Conservation (phyloP, 805 yeast species). For the Yamadazyma nakazawae region DNA sequence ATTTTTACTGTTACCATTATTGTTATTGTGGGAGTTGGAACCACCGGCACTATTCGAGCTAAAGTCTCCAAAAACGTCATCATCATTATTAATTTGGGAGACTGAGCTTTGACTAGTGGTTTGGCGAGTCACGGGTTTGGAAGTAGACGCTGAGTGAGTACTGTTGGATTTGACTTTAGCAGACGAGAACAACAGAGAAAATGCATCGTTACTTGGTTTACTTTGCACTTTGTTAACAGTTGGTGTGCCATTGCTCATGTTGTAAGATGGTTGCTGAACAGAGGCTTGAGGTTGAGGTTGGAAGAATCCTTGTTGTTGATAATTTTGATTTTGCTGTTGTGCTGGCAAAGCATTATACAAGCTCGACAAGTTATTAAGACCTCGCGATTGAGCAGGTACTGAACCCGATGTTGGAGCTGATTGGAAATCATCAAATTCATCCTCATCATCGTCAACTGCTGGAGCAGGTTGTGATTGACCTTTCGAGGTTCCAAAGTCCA, state of each 20-base stretch:
- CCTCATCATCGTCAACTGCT: constrained; percentile 52
- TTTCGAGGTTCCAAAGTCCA: constrained; percentile 37
- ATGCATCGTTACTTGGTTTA: constrained; percentile 56
- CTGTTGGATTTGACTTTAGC: constrained; percentile 50
- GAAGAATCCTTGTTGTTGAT: constrained; percentile 8
- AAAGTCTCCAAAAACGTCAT: constrained; percentile 34
- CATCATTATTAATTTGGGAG: constrained; percentile 10
- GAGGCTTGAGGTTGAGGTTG: constrained; percentile 17
- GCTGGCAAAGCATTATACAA: constrained; percentile 17
- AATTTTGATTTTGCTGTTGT: not conserved
- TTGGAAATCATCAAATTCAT: constrained; percentile 82
- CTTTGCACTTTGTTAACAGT: constrained; percentile 41
- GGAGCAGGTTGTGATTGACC: constrained; percentile 13
- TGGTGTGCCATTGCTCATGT: constrained; percentile 21
- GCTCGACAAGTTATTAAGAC: constrained; percentile 27
- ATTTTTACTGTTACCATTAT: constrained; percentile 12
- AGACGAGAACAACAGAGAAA: constrained; percentile 62
- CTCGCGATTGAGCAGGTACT: constrained; percentile 9
- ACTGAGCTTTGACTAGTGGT: constrained; percentile 1
- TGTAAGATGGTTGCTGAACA: constrained; percentile 6
- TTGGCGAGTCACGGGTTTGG: constrained; percentile 6
- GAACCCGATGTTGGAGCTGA: constrained; percentile 35
- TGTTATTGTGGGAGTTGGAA: constrained; percentile 6
- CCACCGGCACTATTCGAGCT: constrained; percentile 17
- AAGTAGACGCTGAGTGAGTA: constrained; percentile 17